Evolutionary conservation across 768 basidiomycete genomes (phyloP).

Genomic region (Boletus tomentosulus): DNA sequence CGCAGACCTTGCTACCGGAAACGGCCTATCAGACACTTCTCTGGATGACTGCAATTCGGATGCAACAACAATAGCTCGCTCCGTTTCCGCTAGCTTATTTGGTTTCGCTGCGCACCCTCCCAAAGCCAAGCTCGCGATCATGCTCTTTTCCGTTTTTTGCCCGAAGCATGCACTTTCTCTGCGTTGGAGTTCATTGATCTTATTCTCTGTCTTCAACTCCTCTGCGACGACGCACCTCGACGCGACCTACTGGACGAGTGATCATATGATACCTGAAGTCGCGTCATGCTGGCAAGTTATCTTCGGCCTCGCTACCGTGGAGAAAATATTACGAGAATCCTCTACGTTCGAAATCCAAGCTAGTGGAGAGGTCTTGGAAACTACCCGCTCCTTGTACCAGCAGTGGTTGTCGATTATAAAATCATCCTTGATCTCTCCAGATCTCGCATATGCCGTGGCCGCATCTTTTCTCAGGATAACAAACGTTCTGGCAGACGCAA

Average conservation of each 20-base stretch:
- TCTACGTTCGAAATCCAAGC: slow-evolving; percentile 1
- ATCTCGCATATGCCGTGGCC: slow-evolving; percentile 28
- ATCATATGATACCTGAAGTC: slow-evolving; percentile 4
- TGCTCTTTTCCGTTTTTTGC: slow-evolving; percentile 25
- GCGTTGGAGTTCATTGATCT: slow-evolving; percentile 42
- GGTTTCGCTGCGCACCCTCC: neutral
- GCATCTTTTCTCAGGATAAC: slow-evolving; percentile 46
- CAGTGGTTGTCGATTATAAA: slow-evolving; percentile 33
- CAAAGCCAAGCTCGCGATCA: neutral
- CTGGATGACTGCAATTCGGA: slow-evolving; percentile 2
- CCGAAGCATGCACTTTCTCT: slow-evolving; percentile 24
- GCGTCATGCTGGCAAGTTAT: slow-evolving; percentile 38
- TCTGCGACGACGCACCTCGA: neutral
- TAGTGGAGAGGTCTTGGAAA: slow-evolving; percentile 18
- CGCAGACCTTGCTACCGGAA: neutral
- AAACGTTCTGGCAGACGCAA: slow-evolving; percentile 33
- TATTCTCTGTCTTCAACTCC: slow-evolving; percentile 34
- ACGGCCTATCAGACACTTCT: neutral
- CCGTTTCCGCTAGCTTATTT: slow-evolving; percentile 13
- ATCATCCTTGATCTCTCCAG: slow-evolving; percentile 31
- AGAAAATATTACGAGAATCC: slow-evolving; percentile 23
- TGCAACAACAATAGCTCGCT: slow-evolving; percentile 10
- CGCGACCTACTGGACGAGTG: neutral
- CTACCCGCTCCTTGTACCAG: slow-evolving; percentile 37
- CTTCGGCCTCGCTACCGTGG: slow-evolving; percentile 38